phyloP scores from a whole-genome alignment of 108 stramenopile species.

The Skeletonema menzelii region DNA sequence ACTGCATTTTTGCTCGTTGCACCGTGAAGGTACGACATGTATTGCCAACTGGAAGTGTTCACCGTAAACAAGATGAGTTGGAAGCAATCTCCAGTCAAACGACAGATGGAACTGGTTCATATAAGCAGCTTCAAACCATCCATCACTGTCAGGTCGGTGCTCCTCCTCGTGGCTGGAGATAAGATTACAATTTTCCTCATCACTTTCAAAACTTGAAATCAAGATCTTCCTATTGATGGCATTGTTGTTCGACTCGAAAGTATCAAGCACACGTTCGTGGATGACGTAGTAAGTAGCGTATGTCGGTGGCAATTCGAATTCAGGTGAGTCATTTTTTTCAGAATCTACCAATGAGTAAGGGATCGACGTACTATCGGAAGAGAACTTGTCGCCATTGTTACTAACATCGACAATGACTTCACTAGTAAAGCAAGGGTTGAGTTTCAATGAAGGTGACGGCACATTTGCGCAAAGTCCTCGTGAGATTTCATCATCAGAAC shows the following conservation, averaged over 20 bases:
- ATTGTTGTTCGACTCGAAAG: conserved; percentile 6
- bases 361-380: conserved; percentile 48
- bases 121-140: conserved; percentile 66
- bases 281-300: conserved; percentile 23
- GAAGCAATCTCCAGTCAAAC: conserved; percentile 73
- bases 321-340: not conserved
- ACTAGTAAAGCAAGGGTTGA: conserved; percentile 67
- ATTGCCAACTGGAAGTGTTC: conserved; percentile 79
- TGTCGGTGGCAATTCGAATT: conserved; percentile 14
- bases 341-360: conserved; percentile 17
- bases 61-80: conserved; percentile 59
- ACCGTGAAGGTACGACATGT: conserved; percentile 61
- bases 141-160: conserved; percentile 47
- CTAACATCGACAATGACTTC: conserved; percentile 71
- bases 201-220: conserved; percentile 14
- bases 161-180: conserved; percentile 54
- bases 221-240: conserved; percentile 20
- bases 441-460: conserved; percentile 42
- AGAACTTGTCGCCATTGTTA: conserved; percentile 66
- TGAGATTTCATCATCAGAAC: conserved; percentile 30
- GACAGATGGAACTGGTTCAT: conserved; percentile 60
- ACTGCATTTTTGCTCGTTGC: conserved; percentile 60
- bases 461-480: conserved; percentile 29
- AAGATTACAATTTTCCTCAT: conserved; percentile 33
- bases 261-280: not conserved